Base-by-base conservation (phyloP, 805 yeast genomes). In the Ogataea corticis region DNA sequence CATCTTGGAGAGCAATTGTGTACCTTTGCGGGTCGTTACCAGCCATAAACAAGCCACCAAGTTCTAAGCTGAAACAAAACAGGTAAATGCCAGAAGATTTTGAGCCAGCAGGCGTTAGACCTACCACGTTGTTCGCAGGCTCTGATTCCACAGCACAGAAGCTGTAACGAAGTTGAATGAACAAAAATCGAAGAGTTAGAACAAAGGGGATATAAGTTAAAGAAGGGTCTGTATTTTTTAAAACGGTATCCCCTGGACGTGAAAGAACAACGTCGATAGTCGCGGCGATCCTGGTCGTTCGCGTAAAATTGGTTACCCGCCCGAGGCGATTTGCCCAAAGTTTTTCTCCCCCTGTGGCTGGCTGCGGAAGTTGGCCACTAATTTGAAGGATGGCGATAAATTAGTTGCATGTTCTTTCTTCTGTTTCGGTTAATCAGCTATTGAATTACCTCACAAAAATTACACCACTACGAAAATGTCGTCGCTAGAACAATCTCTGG, bases 401-500 rank as follows among this genome's bases (percentile, higher is more conserved):
- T 35, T n/a, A 19, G 21, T 34, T 7, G 14, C 19, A 11, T 10
- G 14, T 34, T 34, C n/a, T 21, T 19, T 34, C n/a, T 19, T 34
- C 15, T 35, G 6, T 29, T 14, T 18, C n/a, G 25, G 7, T 31
- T 31, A 28, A 18, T 16, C 16, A 7, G n/a, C 4, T 18, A 13
- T 14, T n/a, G 3, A 35, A 7, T 4, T 13, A n/a, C 18, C 18
- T 32, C 23, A 18, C 35, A 42, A 23, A 33, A 31, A 27, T 23
- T 27, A 21, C 19, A 35, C 44, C 49, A 43, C 42, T 50, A 46
- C 42, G 52, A 65, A 42, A 47, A 87, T 85, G 91, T 85, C 95
- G 66, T 77, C 86, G 61, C 79, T 92, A 72, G 97, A 92, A 72
- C 86, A 87, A 73, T 88, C 97, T 40, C 81, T 92, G 63, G 99